These are phyloP conservation scores for Rhynchospora breviuscula DNA, from an alignment of 176 grass and related monocot species.

Conservation along the genomic window DNA sequence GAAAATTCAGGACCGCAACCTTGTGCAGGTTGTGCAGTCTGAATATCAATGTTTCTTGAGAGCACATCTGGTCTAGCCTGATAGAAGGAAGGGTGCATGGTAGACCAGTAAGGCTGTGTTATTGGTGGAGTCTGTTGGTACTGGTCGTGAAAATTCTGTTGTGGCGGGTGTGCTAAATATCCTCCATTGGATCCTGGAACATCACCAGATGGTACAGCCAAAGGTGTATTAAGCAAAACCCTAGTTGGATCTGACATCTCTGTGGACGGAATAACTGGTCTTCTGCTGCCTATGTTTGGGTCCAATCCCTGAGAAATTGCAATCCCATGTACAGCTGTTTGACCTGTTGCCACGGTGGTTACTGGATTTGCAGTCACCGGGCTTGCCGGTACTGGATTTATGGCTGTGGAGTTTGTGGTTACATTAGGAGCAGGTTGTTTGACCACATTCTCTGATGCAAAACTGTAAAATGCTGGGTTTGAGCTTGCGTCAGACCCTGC, in stretches of 20 bases:
- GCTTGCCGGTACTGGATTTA: not conserved
- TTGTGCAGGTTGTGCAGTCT: conserved; percentile 32
- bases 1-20: conserved; percentile 43
- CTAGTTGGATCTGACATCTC: conserved; percentile 27
- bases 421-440: conserved; percentile 31
- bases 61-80: conserved; percentile 24
- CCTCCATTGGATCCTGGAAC: conserved; percentile 36
- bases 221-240: conserved; percentile 28
- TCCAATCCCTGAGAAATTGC: conserved; percentile 33
- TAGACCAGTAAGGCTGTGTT: conserved; percentile 41
- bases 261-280: conserved; percentile 27
- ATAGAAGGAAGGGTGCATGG: conserved; percentile 31
- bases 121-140: conserved; percentile 32
- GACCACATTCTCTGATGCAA: conserved; percentile 38
- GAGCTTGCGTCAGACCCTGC: conserved; percentile 26
- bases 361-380: not conserved
- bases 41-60: conserved; percentile 44
- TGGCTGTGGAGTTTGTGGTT: conserved; percentile 5
- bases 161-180: conserved; percentile 36
- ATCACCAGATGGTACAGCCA: conserved; percentile 30
- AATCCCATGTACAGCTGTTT: conserved; percentile 29
- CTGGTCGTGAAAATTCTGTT: conserved; percentile 31
- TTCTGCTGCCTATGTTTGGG: conserved; percentile 24
- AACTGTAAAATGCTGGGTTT: conserved; percentile 44
- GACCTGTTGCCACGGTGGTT: not conserved